Evolutionary conservation across 2,329 filamentous ascomycete genomes (phyloP).

Genomic region (Pezicula radicicola): DNA sequence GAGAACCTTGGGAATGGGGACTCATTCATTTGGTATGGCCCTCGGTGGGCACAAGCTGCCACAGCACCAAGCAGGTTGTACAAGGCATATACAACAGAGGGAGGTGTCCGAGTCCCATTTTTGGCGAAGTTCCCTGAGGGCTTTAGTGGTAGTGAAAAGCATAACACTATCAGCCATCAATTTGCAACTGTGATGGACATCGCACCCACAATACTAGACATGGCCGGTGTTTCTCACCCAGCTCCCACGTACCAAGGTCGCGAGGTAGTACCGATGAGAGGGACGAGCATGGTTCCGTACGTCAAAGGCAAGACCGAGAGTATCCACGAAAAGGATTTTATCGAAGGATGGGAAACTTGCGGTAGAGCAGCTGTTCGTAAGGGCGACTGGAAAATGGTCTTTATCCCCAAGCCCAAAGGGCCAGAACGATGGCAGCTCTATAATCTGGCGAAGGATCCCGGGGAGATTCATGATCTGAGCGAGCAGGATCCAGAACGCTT

Average conservation of each 20-base stretch:
- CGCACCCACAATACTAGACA: constrained; percentile 31
- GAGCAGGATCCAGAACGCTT: constrained; percentile 39
- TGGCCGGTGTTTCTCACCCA: constrained; percentile 30
- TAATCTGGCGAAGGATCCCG: constrained; percentile 47
- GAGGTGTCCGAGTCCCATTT: constrained; percentile 32
- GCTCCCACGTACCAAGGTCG: constrained; percentile 24
- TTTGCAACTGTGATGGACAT: constrained; percentile 38
- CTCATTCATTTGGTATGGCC: constrained; percentile 59
- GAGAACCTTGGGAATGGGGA: constrained; percentile 55
- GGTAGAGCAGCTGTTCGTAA: constrained; percentile 48
- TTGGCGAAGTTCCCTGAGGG: constrained; percentile 30
- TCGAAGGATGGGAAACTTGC: constrained; percentile 55
- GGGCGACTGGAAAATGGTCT: constrained; percentile 55
- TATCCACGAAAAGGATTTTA: constrained; percentile 48
- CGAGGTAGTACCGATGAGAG: constrained; percentile 27
- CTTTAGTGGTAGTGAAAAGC: constrained; percentile 8
- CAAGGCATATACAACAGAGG: constrained; percentile 40
- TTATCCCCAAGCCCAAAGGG: constrained; percentile 52
- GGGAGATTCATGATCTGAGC: constrained; percentile 45
- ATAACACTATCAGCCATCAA: constrained; percentile 30
- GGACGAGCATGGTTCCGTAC: constrained; percentile 40
- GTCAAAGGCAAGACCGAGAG: constrained; percentile 30
- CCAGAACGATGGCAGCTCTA: constrained; percentile 56
- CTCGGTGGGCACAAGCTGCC: constrained; percentile 49
- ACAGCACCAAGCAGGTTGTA: constrained; percentile 41